Evolutionary conservation across 305 asterid genomes (phyloP).

Genomic region (Fraxinus angustifolia): DNA sequence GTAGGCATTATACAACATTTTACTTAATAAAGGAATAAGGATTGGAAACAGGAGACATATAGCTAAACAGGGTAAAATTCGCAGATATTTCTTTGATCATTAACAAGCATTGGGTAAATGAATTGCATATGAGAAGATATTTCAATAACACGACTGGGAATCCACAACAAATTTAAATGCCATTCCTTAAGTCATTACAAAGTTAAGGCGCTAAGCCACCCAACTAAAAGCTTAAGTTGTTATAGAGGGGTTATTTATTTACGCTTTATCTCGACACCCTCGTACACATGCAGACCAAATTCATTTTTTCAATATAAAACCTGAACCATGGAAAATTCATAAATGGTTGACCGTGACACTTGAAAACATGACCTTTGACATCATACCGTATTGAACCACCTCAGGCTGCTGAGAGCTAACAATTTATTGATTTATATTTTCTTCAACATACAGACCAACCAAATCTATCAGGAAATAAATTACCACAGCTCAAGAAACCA

Average conservation of each 20-base stretch:
- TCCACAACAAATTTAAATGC: neutral
- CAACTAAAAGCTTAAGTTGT: neutral
- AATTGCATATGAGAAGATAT: neutral
- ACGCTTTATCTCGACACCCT: neutral
- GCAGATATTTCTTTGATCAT: neutral
- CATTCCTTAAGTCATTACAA: neutral
- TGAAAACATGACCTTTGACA: neutral
- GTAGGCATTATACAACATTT: neutral
- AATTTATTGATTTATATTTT: neutral
- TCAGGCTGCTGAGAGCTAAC: neutral
- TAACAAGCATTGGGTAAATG: neutral
- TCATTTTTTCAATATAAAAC: neutral
- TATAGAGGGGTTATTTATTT: neutral
- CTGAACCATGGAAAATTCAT: neutral
- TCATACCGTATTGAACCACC: neutral
- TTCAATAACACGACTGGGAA: neutral
- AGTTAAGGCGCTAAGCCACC: neutral
- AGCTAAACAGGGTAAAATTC: neutral
- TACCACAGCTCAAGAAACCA: neutral
- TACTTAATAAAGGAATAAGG: neutral
- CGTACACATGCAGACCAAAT: neutral
- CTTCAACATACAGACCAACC: neutral
- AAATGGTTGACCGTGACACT: neutral
- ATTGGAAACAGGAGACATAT: neutral
- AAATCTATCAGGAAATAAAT: conserved; percentile 3